A percentile compares a stretch with the other conserved stretches of the same genome.
Evolutionary conservation across 305 asterid species (phyloP).

Genomic region (Nicotiana rustica): DNA sequence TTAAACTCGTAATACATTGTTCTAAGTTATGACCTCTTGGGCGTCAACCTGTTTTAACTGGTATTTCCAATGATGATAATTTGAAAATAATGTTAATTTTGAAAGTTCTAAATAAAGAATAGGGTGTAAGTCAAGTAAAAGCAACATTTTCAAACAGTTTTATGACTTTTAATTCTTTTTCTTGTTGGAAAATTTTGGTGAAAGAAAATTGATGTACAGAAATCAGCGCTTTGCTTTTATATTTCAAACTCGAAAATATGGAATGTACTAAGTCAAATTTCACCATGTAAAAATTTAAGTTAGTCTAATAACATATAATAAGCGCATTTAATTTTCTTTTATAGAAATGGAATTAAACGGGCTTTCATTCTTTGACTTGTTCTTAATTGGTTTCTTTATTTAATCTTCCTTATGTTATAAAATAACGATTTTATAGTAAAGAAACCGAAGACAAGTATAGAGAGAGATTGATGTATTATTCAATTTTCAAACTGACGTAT

Average conservation of each 20-base stretch:
- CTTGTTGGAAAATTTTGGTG: not conserved
- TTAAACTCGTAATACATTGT: not conserved
- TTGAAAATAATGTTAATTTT: not conserved
- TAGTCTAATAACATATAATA: not conserved
- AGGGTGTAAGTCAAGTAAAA: not conserved
- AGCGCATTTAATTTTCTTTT: not conserved
- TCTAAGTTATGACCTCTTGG: not conserved
- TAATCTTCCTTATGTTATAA: not conserved
- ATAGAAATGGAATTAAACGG: not conserved
- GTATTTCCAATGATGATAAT: not conserved
- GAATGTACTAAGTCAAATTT: slow-evolving; percentile 8
- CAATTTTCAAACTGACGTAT: no score
- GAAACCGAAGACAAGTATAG: no score
- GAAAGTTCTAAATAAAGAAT: not conserved
- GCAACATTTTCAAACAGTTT: not conserved
- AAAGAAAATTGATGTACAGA: not conserved
- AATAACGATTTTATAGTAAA: no score
- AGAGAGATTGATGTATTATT: no score
- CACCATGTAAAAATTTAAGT: not conserved
- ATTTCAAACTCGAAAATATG: not conserved
- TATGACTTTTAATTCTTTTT: not conserved
- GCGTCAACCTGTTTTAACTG: not conserved
- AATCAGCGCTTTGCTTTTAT: not conserved
- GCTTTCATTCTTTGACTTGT: slow-evolving; percentile 9
- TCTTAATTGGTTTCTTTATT: slow-evolving; percentile 1